A percentile compares a stretch with the other conserved stretches of the same genome.
These are phyloP conservation scores for Calophaca sinica DNA, from an alignment of 306 rosid genomes.

Conservation along the genomic window DNA sequence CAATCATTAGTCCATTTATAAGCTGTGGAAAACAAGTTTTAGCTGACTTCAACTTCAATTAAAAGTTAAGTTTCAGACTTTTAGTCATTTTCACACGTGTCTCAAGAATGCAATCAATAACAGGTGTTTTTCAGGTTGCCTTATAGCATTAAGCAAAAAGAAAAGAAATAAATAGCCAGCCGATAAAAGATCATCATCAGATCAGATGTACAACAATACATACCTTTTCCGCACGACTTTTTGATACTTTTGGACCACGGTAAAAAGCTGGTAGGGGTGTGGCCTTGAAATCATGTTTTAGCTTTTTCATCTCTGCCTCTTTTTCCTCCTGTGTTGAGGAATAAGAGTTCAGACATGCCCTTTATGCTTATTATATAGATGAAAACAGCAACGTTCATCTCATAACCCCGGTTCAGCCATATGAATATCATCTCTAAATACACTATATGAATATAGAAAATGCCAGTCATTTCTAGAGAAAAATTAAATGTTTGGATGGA, in stretches of 20 bases:
- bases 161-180: background rate
- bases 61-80: constrained; percentile 38
- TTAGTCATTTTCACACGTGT: constrained; percentile 21
- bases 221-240: constrained; percentile 66
- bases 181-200: background rate
- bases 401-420: background rate
- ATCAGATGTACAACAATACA: background rate
- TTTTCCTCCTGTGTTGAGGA: constrained; percentile 61
- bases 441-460: constrained; percentile 32
- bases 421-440: constrained; percentile 2
- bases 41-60: background rate
- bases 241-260: constrained; percentile 56
- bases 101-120: constrained; percentile 30
- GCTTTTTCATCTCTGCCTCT: constrained; percentile 59
- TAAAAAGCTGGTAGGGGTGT: constrained; percentile 59
- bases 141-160: constrained; percentile 12
- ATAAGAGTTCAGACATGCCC: constrained; percentile 41
- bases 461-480: constrained; percentile 1
- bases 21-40: constrained; percentile 42
- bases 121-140: constrained; percentile 12
- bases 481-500: too few relatives aligned
- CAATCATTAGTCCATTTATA: constrained; percentile 24
- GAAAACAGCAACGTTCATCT: background rate
- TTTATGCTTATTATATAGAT: constrained; percentile 17
- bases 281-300: constrained; percentile 62